These are phyloP conservation scores for Yamadazyma insecticola DNA, from an alignment of 805 yeast genomes.

Conservation along the genomic window DNA sequence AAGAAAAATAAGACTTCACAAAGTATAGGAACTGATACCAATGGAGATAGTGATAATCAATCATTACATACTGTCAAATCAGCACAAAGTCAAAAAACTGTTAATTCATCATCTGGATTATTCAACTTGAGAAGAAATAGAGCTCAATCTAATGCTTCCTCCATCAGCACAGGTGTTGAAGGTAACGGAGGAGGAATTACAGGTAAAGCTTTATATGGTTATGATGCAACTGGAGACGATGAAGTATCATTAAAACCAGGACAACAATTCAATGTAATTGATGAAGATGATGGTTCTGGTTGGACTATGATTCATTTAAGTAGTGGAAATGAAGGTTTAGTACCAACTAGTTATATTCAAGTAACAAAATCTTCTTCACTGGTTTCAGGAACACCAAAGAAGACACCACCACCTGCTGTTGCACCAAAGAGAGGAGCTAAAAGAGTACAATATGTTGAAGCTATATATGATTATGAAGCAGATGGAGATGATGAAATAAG, in stretches of 20 bases:
- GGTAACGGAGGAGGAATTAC: constrained; percentile 7
- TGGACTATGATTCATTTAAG: constrained; percentile 63
- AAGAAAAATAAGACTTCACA: constrained; percentile 16
- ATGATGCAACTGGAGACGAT: constrained; percentile 67
- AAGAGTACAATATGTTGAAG: constrained; percentile 58
- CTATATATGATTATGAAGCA: constrained; percentile 71
- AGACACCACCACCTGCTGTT: constrained; percentile 52
- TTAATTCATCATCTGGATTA: constrained; percentile 21
- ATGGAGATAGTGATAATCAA: constrained; percentile 21
- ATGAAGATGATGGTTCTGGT: constrained; percentile 84
- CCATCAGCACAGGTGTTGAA: constrained; percentile 3
- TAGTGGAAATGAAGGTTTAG: constrained; percentile 63
- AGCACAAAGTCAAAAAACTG: constrained; percentile 23
- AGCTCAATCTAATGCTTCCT: constrained; percentile 20
- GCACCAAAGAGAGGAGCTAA: constrained; percentile 75
- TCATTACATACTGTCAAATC: constrained; percentile 32
- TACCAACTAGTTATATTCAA: constrained; percentile 77
- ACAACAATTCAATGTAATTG: constrained; percentile 54
- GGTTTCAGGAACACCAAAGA: constrained; percentile 1
- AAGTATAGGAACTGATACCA: constrained; percentile 4
- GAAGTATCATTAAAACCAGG: constrained; percentile 63
- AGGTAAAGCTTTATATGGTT: constrained; percentile 60
- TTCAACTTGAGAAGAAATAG: constrained; percentile 35
- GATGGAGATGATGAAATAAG: constrained; percentile 77
- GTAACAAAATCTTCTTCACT: constrained; percentile 14